Base-by-base conservation (phyloP, 2,329 filamentous ascomycete species). In the Colletotrichum scovillei region DNA sequence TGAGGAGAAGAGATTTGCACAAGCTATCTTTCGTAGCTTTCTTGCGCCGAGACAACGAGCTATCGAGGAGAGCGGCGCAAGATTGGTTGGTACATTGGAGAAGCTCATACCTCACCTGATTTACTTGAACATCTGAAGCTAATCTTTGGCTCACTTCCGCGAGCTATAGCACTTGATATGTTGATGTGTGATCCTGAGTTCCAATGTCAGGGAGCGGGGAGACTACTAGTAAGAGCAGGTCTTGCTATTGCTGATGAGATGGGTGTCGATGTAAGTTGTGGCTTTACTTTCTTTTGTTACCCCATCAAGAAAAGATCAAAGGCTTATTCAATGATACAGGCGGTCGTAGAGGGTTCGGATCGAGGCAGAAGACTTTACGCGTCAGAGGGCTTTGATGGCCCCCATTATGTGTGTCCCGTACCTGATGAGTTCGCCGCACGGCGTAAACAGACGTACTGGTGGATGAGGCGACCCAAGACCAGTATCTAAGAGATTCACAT, bases 201-300 rank as follows among this genome's bases (percentile, higher is more conserved):
- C 42, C 42, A 49, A 5, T 1, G 19, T 3, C 42, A 49, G 19
- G 42, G 19, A 1, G 42, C 42, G 4, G 42, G 42, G 19, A 22
- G 42, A 7, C 42, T 49, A 19, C 1, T 49, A 8, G 19, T 49
- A 5, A 49, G 4, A 49, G 42, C 42, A 1, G 42, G 42, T 3
- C 42, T 49, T 9, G 7, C 42, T 49, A 49, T 49, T 22, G 42
- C 42, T 49, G 42, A 49, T 22, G 42, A 49, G 19, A 49, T 49
- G 42, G 42, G 19, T 1, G 42, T 49, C 0, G 42, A 49, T 8
- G 42, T 49, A 22, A 49, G 42, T 22, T 1, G 42, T 11, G 19
- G 0, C 19, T 49, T 22, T 11, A 0, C 42, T 19, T n/a, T 4
- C 19, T n/a, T 2, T 24, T 22, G 19, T 22, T 9, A 0, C 5